Base-by-base conservation (phyloP, 2,329 filamentous ascomycete species). In the Fusarium napiforme region DNA sequence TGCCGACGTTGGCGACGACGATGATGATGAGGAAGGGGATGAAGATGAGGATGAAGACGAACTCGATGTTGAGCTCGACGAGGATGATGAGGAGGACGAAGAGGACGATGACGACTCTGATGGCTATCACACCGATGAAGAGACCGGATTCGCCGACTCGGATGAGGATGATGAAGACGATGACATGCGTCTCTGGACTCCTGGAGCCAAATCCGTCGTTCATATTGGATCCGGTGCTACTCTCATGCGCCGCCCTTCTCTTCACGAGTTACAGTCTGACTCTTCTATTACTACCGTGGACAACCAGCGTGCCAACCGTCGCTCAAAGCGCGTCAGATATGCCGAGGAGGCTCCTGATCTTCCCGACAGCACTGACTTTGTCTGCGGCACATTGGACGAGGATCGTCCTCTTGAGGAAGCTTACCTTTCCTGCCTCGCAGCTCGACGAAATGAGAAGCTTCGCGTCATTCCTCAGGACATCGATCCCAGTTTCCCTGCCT, bases 361-460 rank as follows among this genome's bases (percentile, higher is more conserved):
- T 16, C 96, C 96, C 3, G 96, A 99, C 81, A 98, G 95, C 82
- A 98, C 96, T 19, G 96, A 99, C 81, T 99, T 99, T 75, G 96
- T 99, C n/a, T 98, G 96, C 79, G 96, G 96, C 66, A 99, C 96
- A 2, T 87, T 99, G 26, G 96, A 99, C 75, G 96, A 99, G 82
- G 96, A 99, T 79, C 91, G 94, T 49, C 94, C 95, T 6, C 84
- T 98, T n/a, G 96, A 99, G 81, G 94, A 95, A 75, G 96, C 94
- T 2, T 99, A 98, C 81, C 88, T 97, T 63, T 93, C 93, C 5
- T 94, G 93, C 77, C 88, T 97, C 65, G 93, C 95, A 78, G 91
- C 93, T 62, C 92, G 93, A 74, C 92, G 95, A 76, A 92, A 92
- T 52, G 91, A 92, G 75, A 97, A 95, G 84, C 92, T 95, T 69